Evolutionary conservation across 129 eudicot species (phyloP).

Genomic region (Centaurea solstitialis): DNA sequence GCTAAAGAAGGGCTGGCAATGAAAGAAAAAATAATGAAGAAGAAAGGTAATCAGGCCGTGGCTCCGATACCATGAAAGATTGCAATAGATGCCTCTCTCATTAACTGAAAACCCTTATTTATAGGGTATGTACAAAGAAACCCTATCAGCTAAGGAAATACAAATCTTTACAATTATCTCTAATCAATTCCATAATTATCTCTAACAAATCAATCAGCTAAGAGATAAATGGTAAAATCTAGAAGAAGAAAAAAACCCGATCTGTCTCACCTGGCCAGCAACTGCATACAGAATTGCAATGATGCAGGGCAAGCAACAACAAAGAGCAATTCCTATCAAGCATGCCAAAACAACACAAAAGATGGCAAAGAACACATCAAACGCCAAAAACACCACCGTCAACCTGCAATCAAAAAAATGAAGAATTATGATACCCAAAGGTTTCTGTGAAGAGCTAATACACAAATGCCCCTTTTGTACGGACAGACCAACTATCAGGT

Average conservation of each 20-base stretch:
- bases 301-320: constrained; percentile 98
- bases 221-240: not conserved
- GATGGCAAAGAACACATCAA: constrained; percentile 94
- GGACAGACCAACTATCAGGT: not conserved
- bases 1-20: too few relatives aligned
- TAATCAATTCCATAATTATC: too few relatives aligned
- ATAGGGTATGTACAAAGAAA: too few relatives aligned
- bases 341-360: constrained; percentile 95
- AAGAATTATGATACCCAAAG: not conserved
- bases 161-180: too few relatives aligned
- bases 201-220: too few relatives aligned
- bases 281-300: constrained; percentile 92
- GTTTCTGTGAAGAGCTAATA: not conserved
- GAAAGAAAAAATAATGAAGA: too few relatives aligned
- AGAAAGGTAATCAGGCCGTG: too few relatives aligned
- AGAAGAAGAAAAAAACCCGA: not conserved
- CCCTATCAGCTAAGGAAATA: too few relatives aligned
- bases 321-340: constrained; percentile 90
- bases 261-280: constrained; percentile 78
- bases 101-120: too few relatives aligned
- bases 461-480: not conserved
- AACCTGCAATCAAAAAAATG: constrained; percentile 54
- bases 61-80: too few relatives aligned
- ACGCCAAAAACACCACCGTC: constrained; percentile 86
- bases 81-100: too few relatives aligned